Base-by-base conservation (phyloP, 2,329 filamentous ascomycete genomes). In the Elsinoe perseae region DNA sequence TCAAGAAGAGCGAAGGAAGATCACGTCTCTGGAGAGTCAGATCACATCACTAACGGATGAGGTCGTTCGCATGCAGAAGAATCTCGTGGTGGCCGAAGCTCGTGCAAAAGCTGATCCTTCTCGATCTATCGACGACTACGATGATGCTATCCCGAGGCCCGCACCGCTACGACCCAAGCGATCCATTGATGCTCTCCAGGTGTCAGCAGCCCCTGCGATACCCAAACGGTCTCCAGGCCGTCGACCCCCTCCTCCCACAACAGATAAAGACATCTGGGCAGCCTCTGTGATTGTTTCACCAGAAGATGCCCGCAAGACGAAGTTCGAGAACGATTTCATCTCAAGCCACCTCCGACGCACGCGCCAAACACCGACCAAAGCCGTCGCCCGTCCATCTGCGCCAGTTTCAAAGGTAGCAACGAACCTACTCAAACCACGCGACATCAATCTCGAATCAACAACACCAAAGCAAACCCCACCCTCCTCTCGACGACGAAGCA, bases 1-100 rank as follows among this genome's bases (percentile, higher is more conserved):
- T 32, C 79, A 79, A 58, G 81, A 86, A 58, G 86, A 89, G 66
- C 83, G 85, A 61, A 77, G 79, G 60, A 85, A 80, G 65, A 81
- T 85, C 23, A 72, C 77, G 27, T 71, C 76, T 55, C 82, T 89
- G 73, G 86, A 90, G 66, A 74, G 76, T 58, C 78, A 76, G 63
- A 77, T 85, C 54, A 74, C 78, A 1, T 77, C 85, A 56, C 73
- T 87, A 58, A 79, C 83, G 8, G 20, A 40, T n/a, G 36, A 56
- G 28, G 52, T 54, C 14, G 20, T 32, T 38, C 48, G 48, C 30
- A 52, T 52, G 48, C 48, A 52, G 20, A 52, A 52, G 16, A 20
- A 25, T 32, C 48, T 52, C 8, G 4, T 12, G n/a, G 16, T 52
- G 9, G 48, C 48, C 16, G 23, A n/a, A 14, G 18, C 28, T 20